Evolutionary conservation across 1,284 basidiomycete genomes (phyloP).

Genomic region (Hymenochaete sp.): DNA sequence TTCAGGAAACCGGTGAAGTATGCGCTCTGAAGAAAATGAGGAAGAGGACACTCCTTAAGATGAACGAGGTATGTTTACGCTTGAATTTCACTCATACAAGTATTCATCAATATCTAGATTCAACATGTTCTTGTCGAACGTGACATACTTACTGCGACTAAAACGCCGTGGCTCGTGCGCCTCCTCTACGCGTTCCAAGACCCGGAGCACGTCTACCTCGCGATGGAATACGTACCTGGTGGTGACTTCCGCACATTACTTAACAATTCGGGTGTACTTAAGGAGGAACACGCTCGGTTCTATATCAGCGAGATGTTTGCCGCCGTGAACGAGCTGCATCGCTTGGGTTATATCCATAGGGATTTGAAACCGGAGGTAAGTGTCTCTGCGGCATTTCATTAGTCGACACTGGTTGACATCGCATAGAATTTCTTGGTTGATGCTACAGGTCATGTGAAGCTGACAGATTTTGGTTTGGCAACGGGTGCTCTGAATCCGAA

Average conservation of each 20-base stretch:
- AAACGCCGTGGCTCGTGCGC: slow-evolving; percentile 90
- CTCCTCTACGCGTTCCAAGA: slow-evolving; percentile 95
- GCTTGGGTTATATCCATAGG: slow-evolving; percentile 93
- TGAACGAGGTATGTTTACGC: slow-evolving; percentile 74
- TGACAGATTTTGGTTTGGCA: slow-evolving; percentile 97
- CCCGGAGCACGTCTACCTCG: slow-evolving; percentile 80
- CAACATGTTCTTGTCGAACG: slow-evolving; percentile 94
- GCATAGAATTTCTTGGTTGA: slow-evolving; percentile 96
- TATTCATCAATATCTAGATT: slow-evolving; percentile 40
- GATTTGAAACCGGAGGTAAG: slow-evolving; percentile 93
- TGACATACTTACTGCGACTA: slow-evolving; percentile 91
- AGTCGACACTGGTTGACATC: slow-evolving; percentile 1
- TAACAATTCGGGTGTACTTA: slow-evolving; percentile 93
- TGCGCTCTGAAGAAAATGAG: slow-evolving; percentile 95
- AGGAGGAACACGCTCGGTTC: slow-evolving; percentile 90
- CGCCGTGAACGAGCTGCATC: slow-evolving; percentile 85
- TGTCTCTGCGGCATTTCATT: not conserved
- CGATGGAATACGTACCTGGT: slow-evolving; percentile 98
- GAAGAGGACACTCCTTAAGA: slow-evolving; percentile 87
- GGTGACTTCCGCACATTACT: slow-evolving; percentile 92
- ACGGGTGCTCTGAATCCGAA: slow-evolving; percentile 94
- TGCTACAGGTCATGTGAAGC: slow-evolving; percentile 91
- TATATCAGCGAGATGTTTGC: slow-evolving; percentile 97
- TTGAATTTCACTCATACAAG: not conserved
- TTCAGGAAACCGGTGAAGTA: slow-evolving; percentile 76